Conservation (phyloP, 331 rosid species). For the Rosa hybrid region DNA sequence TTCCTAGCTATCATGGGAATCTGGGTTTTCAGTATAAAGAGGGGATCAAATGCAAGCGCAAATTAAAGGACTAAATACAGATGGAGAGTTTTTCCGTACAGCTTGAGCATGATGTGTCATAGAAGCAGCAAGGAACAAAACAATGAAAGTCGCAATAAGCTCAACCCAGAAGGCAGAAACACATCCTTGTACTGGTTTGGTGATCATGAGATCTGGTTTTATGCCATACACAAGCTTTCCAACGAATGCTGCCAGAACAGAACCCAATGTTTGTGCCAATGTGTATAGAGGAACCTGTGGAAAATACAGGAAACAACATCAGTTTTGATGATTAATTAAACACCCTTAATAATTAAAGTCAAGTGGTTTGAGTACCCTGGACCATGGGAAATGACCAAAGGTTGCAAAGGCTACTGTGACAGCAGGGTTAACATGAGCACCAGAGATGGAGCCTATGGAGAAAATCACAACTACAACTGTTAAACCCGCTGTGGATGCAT, state of each 20-base stretch:
- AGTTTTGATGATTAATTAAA: constrained; percentile 13
- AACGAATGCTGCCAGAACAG: constrained; percentile 57
- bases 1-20: neutral
- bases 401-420: constrained; percentile 80
- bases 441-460: constrained; percentile 70
- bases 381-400: constrained; percentile 76
- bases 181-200: constrained; percentile 56
- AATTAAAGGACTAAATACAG: neutral
- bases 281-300: constrained; percentile 63
- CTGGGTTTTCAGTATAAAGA: neutral
- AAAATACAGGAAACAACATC: constrained; percentile 12
- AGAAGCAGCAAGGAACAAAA: constrained; percentile 71
- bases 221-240: constrained; percentile 61
- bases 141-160: constrained; percentile 71
- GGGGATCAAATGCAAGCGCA: neutral
- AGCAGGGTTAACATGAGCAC: constrained; percentile 89
- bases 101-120: constrained; percentile 53
- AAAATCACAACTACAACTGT: constrained; percentile 72
- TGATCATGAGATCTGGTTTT: constrained; percentile 56
- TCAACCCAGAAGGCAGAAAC: constrained; percentile 79
- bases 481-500: constrained; percentile 78
- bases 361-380: constrained; percentile 44
- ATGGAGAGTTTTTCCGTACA: constrained; percentile 38
- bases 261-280: constrained; percentile 73
- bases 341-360: neutral